Base-by-base conservation (phyloP, 1,139 yeast genomes). In the Debaryomyces sp. region DNA sequence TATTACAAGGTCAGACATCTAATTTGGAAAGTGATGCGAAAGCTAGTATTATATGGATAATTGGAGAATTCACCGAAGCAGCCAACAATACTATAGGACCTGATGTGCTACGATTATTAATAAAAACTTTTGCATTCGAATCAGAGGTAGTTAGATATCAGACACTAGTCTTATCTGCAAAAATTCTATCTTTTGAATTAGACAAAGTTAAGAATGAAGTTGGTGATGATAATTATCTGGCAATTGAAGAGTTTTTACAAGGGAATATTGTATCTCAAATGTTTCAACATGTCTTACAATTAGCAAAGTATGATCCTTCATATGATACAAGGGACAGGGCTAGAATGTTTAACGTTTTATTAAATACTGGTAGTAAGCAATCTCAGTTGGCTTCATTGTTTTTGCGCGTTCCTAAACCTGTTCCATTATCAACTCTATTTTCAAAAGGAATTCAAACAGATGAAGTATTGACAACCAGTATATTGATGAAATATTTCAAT, bases 251-350 rank as follows among this genome's bases (percentile, higher is more conserved):
- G 6, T 50, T 55, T 21, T 46, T 59, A n/a, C 36, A 51, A 13
- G 54, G 55, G 4, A 63, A 59, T 45, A 67, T 73, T 22, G 68
- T 81, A 7, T 71, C 81, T 33, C 80, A 82, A 47, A 73, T 85
- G 75, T 85, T 88, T 56, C 81, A 80, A 33, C 78, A 85, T 59
- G 78, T 82, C 1, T 68, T 89, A 48, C 82, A 82, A 15, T 70
- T 90, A 46, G 81, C 91, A 12, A 83, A 85, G 53, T 89, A 85
- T 62, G 99, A 95, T 63, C 70, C 77, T 7, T 81, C 83, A 6
- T 84, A 84, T 58, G 97, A 90, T 61, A 81, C 89, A 0, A 78
- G 99, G 53, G 99, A 95, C 61, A 78, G 95, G 49, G 89, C 96
- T 0, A 77, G 99, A 54, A 77, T 87, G 74, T 74, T 90, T 39